These are phyloP conservation scores for Ceratocystis destructans DNA, from an alignment of 2,329 filamentous ascomycete genomes.

Conservation along the genomic window DNA sequence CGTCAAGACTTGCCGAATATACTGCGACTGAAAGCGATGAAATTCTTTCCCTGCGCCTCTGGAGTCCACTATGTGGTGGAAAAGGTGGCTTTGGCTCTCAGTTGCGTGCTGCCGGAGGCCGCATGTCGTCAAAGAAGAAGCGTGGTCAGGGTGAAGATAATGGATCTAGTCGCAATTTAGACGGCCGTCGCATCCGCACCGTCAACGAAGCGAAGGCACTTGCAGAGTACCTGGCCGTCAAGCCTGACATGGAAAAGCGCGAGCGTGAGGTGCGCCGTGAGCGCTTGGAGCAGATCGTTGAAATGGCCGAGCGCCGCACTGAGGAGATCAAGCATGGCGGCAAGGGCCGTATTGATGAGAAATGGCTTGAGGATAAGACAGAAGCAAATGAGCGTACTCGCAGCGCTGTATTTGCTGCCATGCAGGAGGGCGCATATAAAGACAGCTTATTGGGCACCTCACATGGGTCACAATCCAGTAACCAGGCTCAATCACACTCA, in stretches of 20 bases:
- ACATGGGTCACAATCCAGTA: constrained; percentile 33
- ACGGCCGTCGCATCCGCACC: constrained; percentile 77
- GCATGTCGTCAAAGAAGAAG: constrained; percentile 94
- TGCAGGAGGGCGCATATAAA: constrained; percentile 49
- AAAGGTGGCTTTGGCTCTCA: constrained; percentile 98
- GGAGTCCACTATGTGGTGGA: constrained; percentile 68
- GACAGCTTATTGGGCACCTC: constrained; percentile 46
- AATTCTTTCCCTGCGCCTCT: constrained; percentile 71
- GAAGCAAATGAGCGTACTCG: constrained; percentile 73
- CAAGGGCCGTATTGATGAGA: constrained; percentile 62
- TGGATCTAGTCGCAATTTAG: constrained; percentile 82
- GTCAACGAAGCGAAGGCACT: constrained; percentile 91
- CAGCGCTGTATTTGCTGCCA: constrained; percentile 57
- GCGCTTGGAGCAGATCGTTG: constrained; percentile 79
- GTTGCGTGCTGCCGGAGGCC: constrained; percentile 85
- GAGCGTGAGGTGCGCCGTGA: constrained; percentile 76
- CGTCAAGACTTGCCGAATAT: constrained; percentile 47
- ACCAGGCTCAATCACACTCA: constrained; percentile 22
- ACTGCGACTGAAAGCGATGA: constrained; percentile 45
- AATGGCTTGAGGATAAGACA: constrained; percentile 93
- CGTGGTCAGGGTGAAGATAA: constrained; percentile 70
- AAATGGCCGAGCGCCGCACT: constrained; percentile 67
- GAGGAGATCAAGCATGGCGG: constrained; percentile 64
- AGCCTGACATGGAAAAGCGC: constrained; percentile 92
- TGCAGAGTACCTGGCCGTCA: constrained; percentile 86